Conservation (phyloP, 495 filamentous ascomycete species). For the Penicillium roqueforti region DNA sequence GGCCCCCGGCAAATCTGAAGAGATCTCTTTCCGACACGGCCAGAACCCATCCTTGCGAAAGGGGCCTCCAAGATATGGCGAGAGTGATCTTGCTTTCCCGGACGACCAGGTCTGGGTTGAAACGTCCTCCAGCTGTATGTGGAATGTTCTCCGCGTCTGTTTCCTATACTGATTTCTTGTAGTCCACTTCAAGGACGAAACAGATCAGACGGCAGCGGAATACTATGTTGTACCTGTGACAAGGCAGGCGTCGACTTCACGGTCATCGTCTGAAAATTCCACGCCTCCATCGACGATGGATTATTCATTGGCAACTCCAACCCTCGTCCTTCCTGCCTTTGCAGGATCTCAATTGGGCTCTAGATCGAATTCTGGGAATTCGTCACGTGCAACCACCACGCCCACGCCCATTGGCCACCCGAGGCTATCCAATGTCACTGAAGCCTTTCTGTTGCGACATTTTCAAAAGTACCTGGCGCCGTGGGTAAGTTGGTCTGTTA, state of each 20-base stretch:
- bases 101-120: slow-evolving; percentile 38
- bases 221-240: slow-evolving; percentile 33
- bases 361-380: slow-evolving; percentile 20
- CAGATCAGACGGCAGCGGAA: slow-evolving; percentile 39
- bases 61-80: slow-evolving; percentile 42
- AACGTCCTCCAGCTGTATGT: slow-evolving; percentile 32
- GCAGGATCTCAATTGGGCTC: slow-evolving; percentile 16
- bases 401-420: slow-evolving; percentile 22
- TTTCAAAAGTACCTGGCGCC: slow-evolving; percentile 37
- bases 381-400: slow-evolving; percentile 15
- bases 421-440: slow-evolving; percentile 32
- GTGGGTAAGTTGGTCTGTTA: slow-evolving; percentile 25
- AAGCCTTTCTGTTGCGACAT: slow-evolving; percentile 41
- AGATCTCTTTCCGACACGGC: slow-evolving; percentile 43
- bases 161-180: neutral
- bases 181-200: slow-evolving; percentile 44
- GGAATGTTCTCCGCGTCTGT: neutral
- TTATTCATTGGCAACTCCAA: slow-evolving; percentile 15
- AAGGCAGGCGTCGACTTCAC: slow-evolving; percentile 15
- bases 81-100: slow-evolving; percentile 40
- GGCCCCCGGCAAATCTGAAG: slow-evolving; percentile 38
- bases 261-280: slow-evolving; percentile 27
- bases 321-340: slow-evolving; percentile 12
- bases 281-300: slow-evolving; percentile 29
- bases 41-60: slow-evolving; percentile 41